Conservation (phyloP, 768 basidiomycete species). For the Sistotremastrum suecicum region DNA sequence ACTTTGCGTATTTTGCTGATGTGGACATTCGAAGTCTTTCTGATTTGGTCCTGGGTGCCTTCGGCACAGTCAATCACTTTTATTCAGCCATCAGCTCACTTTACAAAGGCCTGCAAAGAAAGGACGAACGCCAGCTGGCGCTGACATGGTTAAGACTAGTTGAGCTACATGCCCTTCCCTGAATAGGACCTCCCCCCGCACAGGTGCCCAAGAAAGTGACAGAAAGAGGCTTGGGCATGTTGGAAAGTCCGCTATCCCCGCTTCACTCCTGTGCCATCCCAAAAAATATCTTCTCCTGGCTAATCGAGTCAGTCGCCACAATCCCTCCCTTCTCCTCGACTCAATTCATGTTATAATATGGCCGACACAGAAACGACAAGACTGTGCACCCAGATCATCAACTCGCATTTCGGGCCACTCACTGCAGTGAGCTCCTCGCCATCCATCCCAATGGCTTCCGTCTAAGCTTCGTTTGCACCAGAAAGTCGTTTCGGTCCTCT, state of each 20-base stretch:
- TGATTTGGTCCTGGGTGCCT: conserved; percentile 61
- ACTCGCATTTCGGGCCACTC: conserved; percentile 50
- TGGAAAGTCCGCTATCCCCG: no score
- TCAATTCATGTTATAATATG: conserved; percentile 23
- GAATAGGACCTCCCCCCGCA: conserved; percentile 61
- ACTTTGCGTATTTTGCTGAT: conserved; percentile 44
- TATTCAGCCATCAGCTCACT: not conserved
- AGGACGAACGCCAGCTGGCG: conserved; percentile 50
- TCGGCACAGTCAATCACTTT: conserved; percentile 78
- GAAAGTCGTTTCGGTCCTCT: conserved; percentile 59
- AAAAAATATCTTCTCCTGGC: no score
- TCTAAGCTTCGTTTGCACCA: conserved; percentile 15
- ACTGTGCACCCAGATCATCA: conserved; percentile 48
- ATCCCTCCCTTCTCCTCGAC: not conserved
- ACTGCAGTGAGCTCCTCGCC: conserved; percentile 36
- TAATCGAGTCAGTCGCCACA: no score
- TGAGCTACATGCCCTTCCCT: conserved; percentile 64
- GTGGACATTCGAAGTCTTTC: conserved; percentile 17
- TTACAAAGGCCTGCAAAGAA: conserved; percentile 1
- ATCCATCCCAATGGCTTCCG: not conserved
- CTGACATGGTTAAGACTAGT: conserved; percentile 49
- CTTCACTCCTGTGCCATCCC: no score
- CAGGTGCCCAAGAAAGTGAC: conserved; percentile 68
- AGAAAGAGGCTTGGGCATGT: conserved; percentile 30
- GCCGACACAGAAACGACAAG: conserved; percentile 48